A percentile compares a stretch with the other conserved stretches of the same genome.
Conservation (phyloP, 2,329 filamentous ascomycete genomes). For the Kalmusia sp. region DNA sequence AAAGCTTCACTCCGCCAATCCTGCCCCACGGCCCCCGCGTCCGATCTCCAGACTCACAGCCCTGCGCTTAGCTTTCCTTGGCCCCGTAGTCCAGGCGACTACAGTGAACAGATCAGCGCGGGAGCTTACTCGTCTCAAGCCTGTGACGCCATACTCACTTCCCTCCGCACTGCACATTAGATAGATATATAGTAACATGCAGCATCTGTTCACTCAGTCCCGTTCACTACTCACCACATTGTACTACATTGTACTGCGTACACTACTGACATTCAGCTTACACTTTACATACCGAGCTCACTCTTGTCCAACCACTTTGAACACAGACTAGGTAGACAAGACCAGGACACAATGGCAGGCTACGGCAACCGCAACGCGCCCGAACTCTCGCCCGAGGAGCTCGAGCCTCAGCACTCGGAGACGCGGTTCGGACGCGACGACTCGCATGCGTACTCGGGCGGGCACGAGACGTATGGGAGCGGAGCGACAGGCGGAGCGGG, state of each 20-base stretch:
- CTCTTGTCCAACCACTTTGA: not conserved
- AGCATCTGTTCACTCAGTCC: not conserved
- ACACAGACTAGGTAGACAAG: not conserved
- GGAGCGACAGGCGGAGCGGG: conserved; percentile 43
- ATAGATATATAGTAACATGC: conserved; percentile 2
- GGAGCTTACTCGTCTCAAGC: conserved; percentile 17
- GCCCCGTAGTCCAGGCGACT: not conserved
- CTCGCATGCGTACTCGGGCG: conserved; percentile 36
- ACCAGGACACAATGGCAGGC: conserved; percentile 41
- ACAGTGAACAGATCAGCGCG: conserved; percentile 8
- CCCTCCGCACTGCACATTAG: not conserved
- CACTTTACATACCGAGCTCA: not conserved
- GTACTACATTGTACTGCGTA: too few species aligned
- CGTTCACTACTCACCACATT: too few species aligned
- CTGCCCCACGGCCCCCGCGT: not conserved
- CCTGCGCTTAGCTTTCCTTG: not conserved
- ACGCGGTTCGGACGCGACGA: conserved; percentile 37
- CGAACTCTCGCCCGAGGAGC: conserved; percentile 24
- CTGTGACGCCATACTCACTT: conserved; percentile 41
- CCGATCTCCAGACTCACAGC: not conserved
- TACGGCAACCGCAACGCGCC: conserved; percentile 46
- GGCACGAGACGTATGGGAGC: conserved; percentile 38
- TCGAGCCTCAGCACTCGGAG: conserved; percentile 27
- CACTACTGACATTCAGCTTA: not conserved
- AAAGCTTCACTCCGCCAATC: conserved; percentile 6